phyloP scores from a whole-genome alignment of 345 rosid genomes.

The Luvunga scandens region DNA sequence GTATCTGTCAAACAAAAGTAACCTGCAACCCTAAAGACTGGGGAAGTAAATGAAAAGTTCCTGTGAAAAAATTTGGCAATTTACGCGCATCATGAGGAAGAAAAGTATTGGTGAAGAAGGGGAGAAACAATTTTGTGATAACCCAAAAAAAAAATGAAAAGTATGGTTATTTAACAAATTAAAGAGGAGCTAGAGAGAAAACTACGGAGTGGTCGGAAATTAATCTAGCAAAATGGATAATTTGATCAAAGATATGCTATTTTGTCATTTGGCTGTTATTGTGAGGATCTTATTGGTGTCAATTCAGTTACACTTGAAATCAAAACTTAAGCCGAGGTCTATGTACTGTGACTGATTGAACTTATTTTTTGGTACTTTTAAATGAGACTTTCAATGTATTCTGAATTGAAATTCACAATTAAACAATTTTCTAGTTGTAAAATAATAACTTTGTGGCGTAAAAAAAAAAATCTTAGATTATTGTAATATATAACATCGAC shows the following conservation, averaged over 20 bases:
- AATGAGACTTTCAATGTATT: no score
- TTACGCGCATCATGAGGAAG: background rate
- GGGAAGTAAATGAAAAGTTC: slow-evolving; percentile 25
- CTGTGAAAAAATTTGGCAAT: background rate
- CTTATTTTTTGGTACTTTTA: background rate
- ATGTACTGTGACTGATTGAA: background rate
- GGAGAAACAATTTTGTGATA: background rate
- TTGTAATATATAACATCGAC: no score
- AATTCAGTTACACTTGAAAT: background rate
- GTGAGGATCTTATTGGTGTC: background rate
- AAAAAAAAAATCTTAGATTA: no score
- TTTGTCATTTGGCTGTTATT: background rate
- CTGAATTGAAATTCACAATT: no score
- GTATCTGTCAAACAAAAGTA: slow-evolving; percentile 28
- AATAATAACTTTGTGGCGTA: no score
- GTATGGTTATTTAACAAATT: background rate
- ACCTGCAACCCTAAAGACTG: slow-evolving; percentile 27
- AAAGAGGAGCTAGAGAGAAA: background rate
- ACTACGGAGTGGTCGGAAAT: background rate
- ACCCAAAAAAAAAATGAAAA: background rate
- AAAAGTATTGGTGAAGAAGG: no score
- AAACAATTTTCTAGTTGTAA: no score
- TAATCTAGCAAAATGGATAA: no score
- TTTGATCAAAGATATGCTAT: background rate
- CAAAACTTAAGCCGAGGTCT: background rate